Conservation (phyloP, 306 rosid species). For the Spatholobus suberectus region DNA sequence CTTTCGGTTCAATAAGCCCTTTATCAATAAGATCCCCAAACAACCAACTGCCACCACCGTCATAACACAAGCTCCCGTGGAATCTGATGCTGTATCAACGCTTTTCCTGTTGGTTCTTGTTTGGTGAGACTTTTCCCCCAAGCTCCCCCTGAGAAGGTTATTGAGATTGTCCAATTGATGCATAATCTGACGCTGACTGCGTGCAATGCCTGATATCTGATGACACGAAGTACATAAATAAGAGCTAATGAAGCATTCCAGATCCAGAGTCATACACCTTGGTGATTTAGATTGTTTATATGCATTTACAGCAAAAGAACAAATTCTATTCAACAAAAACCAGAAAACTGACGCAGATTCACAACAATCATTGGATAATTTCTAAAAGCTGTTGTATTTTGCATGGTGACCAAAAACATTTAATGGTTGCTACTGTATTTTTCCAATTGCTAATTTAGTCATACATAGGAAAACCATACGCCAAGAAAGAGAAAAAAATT, state of each 20-base stretch:
- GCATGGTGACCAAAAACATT: neutral
- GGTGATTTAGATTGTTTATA: neutral
- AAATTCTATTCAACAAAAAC: neutral
- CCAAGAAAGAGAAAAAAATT: neutral
- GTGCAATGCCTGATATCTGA: conserved; percentile 69
- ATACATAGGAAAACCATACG: neutral
- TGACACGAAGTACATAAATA: conserved; percentile 17
- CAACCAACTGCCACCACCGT: conserved; percentile 66
- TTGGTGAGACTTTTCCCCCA: conserved; percentile 56
- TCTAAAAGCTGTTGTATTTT: neutral
- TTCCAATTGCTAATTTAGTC: neutral
- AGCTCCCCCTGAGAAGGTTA: conserved; percentile 66
- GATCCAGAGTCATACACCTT: conserved; percentile 12
- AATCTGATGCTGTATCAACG: conserved; percentile 43
- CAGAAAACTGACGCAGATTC: neutral
- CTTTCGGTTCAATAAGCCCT: conserved; percentile 55
- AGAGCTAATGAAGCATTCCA: conserved; percentile 23
- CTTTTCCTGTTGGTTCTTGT: conserved; percentile 62
- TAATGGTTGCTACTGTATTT: conserved; percentile 12
- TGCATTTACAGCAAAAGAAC: neutral
- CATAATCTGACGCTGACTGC: conserved; percentile 84
- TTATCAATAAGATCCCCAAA: conserved; percentile 72
- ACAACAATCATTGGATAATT: neutral
- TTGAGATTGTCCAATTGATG: conserved; percentile 83
- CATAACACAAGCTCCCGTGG: conserved; percentile 51